Evolutionary conservation across 2,329 filamentous ascomycete genomes (phyloP), one percentile per base, ranked within the genome.

Genomic region (Rhinocladiella mackenziei): DNA sequence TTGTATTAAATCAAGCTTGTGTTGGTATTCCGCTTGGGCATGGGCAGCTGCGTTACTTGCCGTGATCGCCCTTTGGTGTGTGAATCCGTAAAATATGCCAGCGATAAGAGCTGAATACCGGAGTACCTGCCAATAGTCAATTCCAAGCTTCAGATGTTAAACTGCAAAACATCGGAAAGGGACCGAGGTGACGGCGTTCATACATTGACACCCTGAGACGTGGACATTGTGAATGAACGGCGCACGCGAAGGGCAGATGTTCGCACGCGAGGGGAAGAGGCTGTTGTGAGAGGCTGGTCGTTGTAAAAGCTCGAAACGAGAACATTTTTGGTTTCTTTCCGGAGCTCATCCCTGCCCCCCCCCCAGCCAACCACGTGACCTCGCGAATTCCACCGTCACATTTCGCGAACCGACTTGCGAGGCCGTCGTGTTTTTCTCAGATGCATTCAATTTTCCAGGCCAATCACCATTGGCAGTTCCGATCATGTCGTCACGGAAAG

Each of bases 71-170:
- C 84, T 77, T 75, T 98, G 92, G 76, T 95, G 91, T 71, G 83
- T 86, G 75, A 95, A 81, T 68, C 92, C 92, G 76, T 98, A 98
- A 73, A 95, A 83, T 66, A 97, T 74, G 67, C 92, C 92, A 63
- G 88, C 76, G 64, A 83, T 86, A 58, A 98, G 86, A 66, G 89
- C 89, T 65, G 89, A 91, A 79, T 91, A 98, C 73, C 92, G 89
- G 70, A 97, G 80, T 70, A 98, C 91, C 92, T 98, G 69, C 39
- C 60, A 9, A 5, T 15, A 18, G 31, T 56, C 42, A 56, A 53
- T 20, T 13, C 20, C 13, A 10, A 19, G 18, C 13, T 10, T 5
- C 15, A 25, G 8, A 28, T 15, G 14, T 29, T 20, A 10, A 3
- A 22, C 28, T 31, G 38, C 19, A 30, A 23, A 13, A 18, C 40